Conservation (phyloP, 2,329 filamentous ascomycete genomes). For the Arthrobotrys sphaeroides region DNA sequence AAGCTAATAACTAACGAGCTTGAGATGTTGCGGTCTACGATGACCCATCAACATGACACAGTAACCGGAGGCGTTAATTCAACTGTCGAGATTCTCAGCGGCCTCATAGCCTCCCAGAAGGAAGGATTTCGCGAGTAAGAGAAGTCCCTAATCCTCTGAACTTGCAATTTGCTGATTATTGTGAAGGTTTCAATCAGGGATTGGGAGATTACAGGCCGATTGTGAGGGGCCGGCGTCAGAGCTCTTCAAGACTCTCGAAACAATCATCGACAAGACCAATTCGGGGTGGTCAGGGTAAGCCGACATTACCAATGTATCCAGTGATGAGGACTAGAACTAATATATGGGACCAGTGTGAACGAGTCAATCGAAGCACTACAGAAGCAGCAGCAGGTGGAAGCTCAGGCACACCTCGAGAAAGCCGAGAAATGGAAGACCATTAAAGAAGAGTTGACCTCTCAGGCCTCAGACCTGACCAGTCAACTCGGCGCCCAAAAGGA, state of each 20-base stretch:
- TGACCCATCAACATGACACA: conserved; percentile 4
- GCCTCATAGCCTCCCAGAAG: conserved; percentile 20
- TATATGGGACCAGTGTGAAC: conserved; percentile 13
- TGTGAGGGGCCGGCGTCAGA: conserved; percentile 22
- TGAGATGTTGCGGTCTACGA: not conserved
- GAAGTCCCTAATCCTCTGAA: not conserved
- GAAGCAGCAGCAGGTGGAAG: not conserved
- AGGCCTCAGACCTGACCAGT: not conserved
- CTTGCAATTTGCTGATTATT: not conserved
- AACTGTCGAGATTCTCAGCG: not conserved
- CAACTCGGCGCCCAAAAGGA: conserved; percentile 1
- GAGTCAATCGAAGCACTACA: not conserved
- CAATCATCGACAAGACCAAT: not conserved
- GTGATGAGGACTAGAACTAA: not conserved
- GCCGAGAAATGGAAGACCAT: conserved; percentile 25
- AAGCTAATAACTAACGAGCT: conserved; percentile 26
- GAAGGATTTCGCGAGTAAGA: conserved; percentile 21
- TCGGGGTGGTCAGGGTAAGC: conserved; percentile 30
- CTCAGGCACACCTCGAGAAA: not conserved
- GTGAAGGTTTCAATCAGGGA: conserved; percentile 4
- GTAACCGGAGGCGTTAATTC: not conserved
- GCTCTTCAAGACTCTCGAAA: conserved; percentile 21
- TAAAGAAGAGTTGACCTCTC: conserved; percentile 1
- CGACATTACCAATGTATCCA: not conserved
- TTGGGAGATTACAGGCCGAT: not conserved